A percentile compares a stretch with the other conserved stretches of the same genome.
Conservation (phyloP, 2,329 filamentous ascomycete species). For the Aspergillus udagawae region DNA sequence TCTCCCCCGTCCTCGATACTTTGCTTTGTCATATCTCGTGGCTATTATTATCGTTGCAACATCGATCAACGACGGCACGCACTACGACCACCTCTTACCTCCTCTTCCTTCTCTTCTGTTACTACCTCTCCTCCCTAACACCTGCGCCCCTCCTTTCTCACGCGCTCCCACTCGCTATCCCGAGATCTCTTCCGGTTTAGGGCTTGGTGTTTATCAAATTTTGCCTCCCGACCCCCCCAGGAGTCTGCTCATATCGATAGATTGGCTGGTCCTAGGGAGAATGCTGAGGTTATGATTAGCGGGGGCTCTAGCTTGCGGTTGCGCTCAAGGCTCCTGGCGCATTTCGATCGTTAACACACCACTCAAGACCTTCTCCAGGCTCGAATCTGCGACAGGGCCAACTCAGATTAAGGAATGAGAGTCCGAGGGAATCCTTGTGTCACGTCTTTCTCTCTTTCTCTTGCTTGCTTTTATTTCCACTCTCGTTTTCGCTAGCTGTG, state of each 20-base stretch:
- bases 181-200: slow-evolving; percentile 1
- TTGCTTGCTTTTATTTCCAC: slow-evolving; percentile 13
- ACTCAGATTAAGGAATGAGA: slow-evolving; percentile 26
- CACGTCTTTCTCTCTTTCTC: slow-evolving; percentile 12
- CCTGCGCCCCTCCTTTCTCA: slow-evolving; percentile 2
- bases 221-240: not conserved
- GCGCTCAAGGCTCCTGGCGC: slow-evolving; percentile 40
- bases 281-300: slow-evolving; percentile 40
- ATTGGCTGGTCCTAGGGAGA: slow-evolving; percentile 16
- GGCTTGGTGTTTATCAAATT: not conserved
- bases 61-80: not conserved
- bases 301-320: slow-evolving; percentile 36
- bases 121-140: slow-evolving; percentile 1
- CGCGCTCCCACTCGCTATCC: not conserved
- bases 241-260: slow-evolving; percentile 1
- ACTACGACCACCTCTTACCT: not conserved
- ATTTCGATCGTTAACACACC: slow-evolving; percentile 24
- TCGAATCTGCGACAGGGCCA: slow-evolving; percentile 17
- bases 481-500: slow-evolving; percentile 13
- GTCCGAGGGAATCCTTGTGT: slow-evolving; percentile 18
- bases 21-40: not conserved
- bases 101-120: slow-evolving; percentile 10
- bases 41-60: not conserved
- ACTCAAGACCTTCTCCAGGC: slow-evolving; percentile 16
- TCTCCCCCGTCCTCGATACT: not conserved